Evolutionary conservation across 2,329 filamentous ascomycete genomes (phyloP).

Genomic region (Harringtonia lauricola): DNA sequence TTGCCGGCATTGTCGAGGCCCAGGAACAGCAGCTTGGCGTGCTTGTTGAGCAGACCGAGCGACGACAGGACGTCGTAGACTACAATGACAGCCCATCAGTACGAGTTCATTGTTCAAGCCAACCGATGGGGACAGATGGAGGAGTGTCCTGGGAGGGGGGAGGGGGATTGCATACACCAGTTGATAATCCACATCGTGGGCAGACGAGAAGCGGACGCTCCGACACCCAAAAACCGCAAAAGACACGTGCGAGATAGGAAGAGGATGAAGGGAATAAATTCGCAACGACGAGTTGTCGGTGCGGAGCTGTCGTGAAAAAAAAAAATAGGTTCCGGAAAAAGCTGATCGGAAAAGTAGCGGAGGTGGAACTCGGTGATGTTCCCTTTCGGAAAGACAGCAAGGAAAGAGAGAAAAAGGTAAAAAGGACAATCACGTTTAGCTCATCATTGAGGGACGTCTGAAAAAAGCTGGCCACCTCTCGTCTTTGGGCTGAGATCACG

Average conservation of each 20-base stretch:
- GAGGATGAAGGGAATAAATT: background rate
- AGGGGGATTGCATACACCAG: conserved; percentile 63
- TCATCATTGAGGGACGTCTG: background rate
- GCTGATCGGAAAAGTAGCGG: background rate
- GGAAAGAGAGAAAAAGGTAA: no score
- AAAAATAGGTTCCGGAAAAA: background rate
- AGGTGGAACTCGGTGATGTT: no score
- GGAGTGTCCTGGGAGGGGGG: background rate
- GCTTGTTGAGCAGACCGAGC: conserved; percentile 86
- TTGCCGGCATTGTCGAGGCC: conserved; percentile 92
- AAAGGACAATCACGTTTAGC: background rate
- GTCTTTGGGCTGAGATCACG: background rate
- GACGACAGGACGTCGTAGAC: conserved; percentile 86
- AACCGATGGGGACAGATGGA: conserved; percentile 5
- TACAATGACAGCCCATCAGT: conserved; percentile 19
- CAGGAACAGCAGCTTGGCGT: conserved; percentile 88
- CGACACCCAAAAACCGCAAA: background rate
- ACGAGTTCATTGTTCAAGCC: background rate
- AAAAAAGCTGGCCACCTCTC: background rate
- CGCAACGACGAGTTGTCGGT: background rate
- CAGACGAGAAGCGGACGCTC: conserved; percentile 1
- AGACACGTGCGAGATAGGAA: background rate
- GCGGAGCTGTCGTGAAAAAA: background rate
- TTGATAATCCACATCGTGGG: conserved; percentile 81
- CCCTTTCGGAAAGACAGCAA: no score